These are phyloP conservation scores for Pseudonitzschia multistriata DNA, from an alignment of 108 stramenopile species.

Conservation along the genomic window DNA sequence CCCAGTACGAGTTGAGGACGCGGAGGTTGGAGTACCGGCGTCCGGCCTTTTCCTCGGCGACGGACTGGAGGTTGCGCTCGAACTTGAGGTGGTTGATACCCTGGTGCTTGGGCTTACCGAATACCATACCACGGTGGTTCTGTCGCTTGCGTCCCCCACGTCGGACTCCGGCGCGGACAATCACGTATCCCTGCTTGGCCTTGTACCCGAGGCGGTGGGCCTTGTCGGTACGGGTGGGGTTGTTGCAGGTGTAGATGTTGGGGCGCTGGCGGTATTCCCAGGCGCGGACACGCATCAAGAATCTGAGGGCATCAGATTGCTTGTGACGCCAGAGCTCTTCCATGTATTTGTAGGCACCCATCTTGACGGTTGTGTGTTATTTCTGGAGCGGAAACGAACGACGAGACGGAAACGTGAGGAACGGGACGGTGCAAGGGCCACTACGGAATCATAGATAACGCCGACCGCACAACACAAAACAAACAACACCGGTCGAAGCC, in stretches of 20 bases:
- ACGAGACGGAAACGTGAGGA: background rate
- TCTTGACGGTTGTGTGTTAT: slow-evolving; percentile 40
- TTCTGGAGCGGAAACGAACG: background rate
- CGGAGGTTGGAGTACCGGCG: slow-evolving; percentile 95
- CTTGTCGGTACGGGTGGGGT: slow-evolving; percentile 99
- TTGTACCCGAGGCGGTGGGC: slow-evolving; percentile 99
- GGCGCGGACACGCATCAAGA: slow-evolving; percentile 99
- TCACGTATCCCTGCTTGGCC: slow-evolving; percentile 99
- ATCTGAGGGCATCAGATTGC: slow-evolving; percentile 99
- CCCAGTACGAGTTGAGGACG: slow-evolving; percentile 99
- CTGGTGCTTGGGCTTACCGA: slow-evolving; percentile 99
- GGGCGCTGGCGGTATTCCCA: slow-evolving; percentile 99
- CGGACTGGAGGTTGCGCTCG: slow-evolving; percentile 94
- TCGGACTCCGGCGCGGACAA: slow-evolving; percentile 98
- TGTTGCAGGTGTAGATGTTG: slow-evolving; percentile 88
- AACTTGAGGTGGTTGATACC: slow-evolving; percentile 99
- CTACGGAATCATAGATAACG: background rate
- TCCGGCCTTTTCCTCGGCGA: slow-evolving; percentile 99
- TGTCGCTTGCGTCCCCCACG: slow-evolving; percentile 99
- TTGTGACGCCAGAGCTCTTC: slow-evolving; percentile 99
- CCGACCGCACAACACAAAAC: background rate
- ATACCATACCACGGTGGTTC: slow-evolving; percentile 99
- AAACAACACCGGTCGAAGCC: background rate
- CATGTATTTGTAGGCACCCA: slow-evolving; percentile 99
- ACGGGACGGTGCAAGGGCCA: background rate